A percentile compares a stretch with the other conserved stretches of the same genome.
These are phyloP conservation scores for Naumovozyma castellii DNA, from an alignment of 805 yeast genomes.

Conservation along the genomic window DNA sequence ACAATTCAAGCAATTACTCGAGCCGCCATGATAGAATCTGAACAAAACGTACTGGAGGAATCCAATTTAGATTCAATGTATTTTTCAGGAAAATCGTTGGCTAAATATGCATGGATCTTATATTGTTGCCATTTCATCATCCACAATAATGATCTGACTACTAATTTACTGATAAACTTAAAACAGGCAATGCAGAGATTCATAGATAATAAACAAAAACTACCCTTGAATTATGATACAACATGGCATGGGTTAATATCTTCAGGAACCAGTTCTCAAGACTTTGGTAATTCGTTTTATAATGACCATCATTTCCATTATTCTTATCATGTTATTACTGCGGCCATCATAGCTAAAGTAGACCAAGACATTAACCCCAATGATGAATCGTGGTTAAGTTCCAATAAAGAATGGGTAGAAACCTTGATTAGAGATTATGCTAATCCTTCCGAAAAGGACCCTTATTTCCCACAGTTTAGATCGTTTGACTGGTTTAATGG, in stretches of 20 bases:
- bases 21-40: constrained; percentile 31
- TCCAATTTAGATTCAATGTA: constrained; percentile 75
- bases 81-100: constrained; percentile 77
- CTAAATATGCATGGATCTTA: constrained; percentile 81
- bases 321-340: constrained; percentile 65
- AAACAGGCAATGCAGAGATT: constrained; percentile 64
- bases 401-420: constrained; percentile 43
- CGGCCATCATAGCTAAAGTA: constrained; percentile 51
- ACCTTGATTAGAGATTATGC: constrained; percentile 59
- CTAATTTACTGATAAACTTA: constrained; percentile 43
- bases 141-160: constrained; percentile 44
- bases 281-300: constrained; percentile 63
- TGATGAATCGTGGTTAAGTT: constrained; percentile 36
- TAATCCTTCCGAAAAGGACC: constrained; percentile 46
- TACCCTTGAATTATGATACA: constrained; percentile 71
- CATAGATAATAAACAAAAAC: constrained; percentile 54
- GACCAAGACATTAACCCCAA: constrained; percentile 31
- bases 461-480: constrained; percentile 54
- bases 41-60: constrained; percentile 26
- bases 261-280: constrained; percentile 49
- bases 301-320: constrained; percentile 75
- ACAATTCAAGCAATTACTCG: constrained; percentile 25
- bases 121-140: constrained; percentile 63
- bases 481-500: constrained; percentile 71
- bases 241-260: constrained; percentile 75